These are phyloP conservation scores for Leucaena leucocephala DNA, from an alignment of 306 rosid genomes.

Conservation along the genomic window DNA sequence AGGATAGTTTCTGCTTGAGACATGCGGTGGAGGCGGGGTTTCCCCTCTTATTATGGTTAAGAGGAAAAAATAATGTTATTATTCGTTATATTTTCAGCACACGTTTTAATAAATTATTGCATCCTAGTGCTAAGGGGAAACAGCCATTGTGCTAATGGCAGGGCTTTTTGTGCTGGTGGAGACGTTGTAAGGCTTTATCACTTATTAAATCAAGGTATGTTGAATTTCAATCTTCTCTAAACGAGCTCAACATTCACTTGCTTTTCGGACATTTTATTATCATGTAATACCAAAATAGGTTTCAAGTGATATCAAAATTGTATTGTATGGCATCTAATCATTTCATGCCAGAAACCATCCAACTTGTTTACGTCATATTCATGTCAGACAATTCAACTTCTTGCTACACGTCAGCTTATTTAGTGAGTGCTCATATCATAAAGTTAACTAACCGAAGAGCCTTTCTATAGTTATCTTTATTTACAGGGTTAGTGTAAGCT, in stretches of 20 bases:
- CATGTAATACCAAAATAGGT: background rate
- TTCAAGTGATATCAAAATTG: background rate
- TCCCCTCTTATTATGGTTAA: background rate
- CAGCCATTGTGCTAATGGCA: conserved; percentile 61
- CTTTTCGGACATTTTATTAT: conserved; percentile 9
- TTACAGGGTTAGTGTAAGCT: conserved; percentile 15
- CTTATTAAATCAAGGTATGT: conserved; percentile 67
- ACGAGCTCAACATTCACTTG: conserved; percentile 17
- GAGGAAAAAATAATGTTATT: background rate
- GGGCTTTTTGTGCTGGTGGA: conserved; percentile 86
- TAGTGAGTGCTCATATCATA: background rate
- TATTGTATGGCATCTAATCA: background rate
- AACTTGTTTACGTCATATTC: conserved; percentile 6
- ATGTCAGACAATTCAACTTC: conserved; percentile 11
- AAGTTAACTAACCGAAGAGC: background rate
- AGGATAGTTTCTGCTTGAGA: background rate
- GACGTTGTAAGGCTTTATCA: conserved; percentile 79
- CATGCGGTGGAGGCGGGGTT: background rate
- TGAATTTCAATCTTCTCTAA: conserved; percentile 15
- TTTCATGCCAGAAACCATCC: background rate
- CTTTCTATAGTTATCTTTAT: background rate
- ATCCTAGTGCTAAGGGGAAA: background rate
- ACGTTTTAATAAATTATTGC: background rate
- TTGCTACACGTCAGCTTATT: background rate
- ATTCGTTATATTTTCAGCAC: background rate